Percentiles rank a stretch among this genome's conserved stretches.
phyloP scores from a whole-genome alignment of 345 rosid species.

The Trapa bicornis region DNA sequence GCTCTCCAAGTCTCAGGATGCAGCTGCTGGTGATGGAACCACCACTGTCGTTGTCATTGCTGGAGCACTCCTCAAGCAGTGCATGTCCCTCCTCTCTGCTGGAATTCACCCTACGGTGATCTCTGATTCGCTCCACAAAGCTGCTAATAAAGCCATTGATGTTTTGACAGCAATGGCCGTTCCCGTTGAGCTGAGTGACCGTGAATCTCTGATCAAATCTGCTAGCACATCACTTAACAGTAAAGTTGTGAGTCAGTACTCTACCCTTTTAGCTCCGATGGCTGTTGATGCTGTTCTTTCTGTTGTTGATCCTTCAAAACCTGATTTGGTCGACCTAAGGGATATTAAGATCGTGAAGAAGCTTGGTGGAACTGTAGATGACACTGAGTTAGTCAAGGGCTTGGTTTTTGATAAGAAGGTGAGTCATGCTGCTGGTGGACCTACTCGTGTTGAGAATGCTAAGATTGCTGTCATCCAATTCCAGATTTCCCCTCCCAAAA shows the following conservation, averaged over 20 bases:
- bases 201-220: constrained; percentile 70
- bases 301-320: constrained; percentile 70
- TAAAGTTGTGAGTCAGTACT: constrained; percentile 95
- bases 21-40: constrained; percentile 95
- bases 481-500: constrained; percentile 93
- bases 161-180: constrained; percentile 87
- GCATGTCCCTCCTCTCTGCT: constrained; percentile 42
- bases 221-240: constrained; percentile 89
- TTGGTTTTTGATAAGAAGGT: constrained; percentile 88
- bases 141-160: constrained; percentile 58
- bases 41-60: constrained; percentile 97
- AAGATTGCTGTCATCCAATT: constrained; percentile 96
- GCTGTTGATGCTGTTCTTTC: constrained; percentile 85
- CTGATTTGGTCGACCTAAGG: constrained; percentile 76
- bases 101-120: constrained; percentile 98
- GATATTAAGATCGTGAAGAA: constrained; percentile 93
- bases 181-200: constrained; percentile 74
- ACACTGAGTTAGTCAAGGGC: constrained; percentile 78
- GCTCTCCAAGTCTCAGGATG: constrained; percentile 85
- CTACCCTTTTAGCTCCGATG: constrained; percentile 77
- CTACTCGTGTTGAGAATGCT: constrained; percentile 70
- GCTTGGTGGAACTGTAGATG: constrained; percentile 99
- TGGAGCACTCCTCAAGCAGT: constrained; percentile 76
- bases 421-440: constrained; percentile 89
- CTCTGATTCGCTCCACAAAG: constrained; percentile 82